Percentiles rank a stretch among this genome's conserved stretches.
Evolutionary conservation across 176 grass and related monocot species (phyloP).

Genomic region (Metroxylon sagu): DNA sequence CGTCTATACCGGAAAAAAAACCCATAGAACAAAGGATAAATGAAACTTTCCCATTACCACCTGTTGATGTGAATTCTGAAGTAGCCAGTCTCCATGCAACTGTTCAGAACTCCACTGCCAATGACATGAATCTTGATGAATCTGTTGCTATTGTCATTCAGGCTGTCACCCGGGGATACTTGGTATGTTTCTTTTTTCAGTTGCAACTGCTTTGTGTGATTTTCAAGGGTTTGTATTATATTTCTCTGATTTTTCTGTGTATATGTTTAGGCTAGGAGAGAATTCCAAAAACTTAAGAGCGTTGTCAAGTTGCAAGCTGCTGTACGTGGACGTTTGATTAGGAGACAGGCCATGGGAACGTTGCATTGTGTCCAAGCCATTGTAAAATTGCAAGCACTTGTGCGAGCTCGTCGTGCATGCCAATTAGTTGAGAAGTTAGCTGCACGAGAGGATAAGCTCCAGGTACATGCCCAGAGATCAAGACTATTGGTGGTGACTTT

Average conservation of each 20-base stretch:
- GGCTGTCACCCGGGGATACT: slow-evolving; percentile 14
- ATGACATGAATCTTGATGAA: neutral
- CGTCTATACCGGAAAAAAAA: slow-evolving; percentile 2
- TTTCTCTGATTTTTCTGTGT: neutral
- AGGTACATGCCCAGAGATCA: slow-evolving; percentile 1
- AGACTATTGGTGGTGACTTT: neutral
- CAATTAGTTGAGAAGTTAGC: slow-evolving; percentile 5
- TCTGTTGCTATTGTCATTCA: slow-evolving; percentile 8
- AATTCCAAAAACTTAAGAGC: slow-evolving; percentile 1
- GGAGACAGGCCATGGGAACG: slow-evolving; percentile 4
- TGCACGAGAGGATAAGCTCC: neutral
- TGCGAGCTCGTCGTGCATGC: neutral
- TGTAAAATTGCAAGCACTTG: neutral
- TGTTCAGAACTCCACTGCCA: neutral
- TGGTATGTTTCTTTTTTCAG: slow-evolving; percentile 9
- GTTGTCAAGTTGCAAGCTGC: slow-evolving; percentile 4
- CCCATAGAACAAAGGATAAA: neutral
- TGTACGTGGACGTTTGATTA: slow-evolving; percentile 2
- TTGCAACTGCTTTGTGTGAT: neutral
- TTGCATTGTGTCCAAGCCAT: neutral
- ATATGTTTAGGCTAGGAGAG: slow-evolving; percentile 14
- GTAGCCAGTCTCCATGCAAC: neutral
- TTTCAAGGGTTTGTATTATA: neutral
- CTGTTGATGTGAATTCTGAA: neutral
- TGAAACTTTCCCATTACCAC: slow-evolving; percentile 3